Base-by-base conservation (phyloP, 371 early-diverging fungal genomes). In the Gilbertella persicaria region DNA sequence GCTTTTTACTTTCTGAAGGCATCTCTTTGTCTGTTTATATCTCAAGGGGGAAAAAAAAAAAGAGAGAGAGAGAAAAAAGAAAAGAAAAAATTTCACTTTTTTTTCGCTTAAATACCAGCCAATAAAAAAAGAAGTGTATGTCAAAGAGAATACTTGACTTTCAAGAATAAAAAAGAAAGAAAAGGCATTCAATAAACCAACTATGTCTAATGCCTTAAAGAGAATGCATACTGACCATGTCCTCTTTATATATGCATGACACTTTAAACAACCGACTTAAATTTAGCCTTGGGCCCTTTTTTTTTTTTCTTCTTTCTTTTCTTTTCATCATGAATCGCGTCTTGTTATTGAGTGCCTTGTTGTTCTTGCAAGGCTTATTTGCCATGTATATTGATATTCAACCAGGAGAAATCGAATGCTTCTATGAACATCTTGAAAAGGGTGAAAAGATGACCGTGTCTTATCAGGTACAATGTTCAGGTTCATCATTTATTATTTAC, bases 361-460 rank as follows among this genome's bases (percentile, higher is more conserved):
- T 55, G n/a, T 21, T 46, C 16, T 24, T 52, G 14, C 55, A 61
- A 40, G 10, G 37, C 13, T 46, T 40, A 3, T 25, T 24, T 19
- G 39, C 62, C 5, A 33, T 61, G 45, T 41, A 50, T 10, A 35
- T 45, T 36, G 35, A 50, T 10, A 28, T 62, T 48, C 29, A 48
- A 19, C 44, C 57, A 10, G 40, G 36, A 12, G 21, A 42, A 38
- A 62, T 66, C 19, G 79, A 80, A 43, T 86, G 87, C 55, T 86
- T 82, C 62, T 83, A 67, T 64, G 85, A 86, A 63, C 59, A 74
- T 4, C 70, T 91, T 12, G 71, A 79, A 16, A 55, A 56, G 37
- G 83, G 73, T 25, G 89, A 92, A 58, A 73, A 78, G 50, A 51
- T 90, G 59, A 83, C 83, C 44, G 49, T 90, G 17, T 74, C 83